Base-by-base conservation (phyloP, 345 rosid species). In the Litchi chinensis region DNA sequence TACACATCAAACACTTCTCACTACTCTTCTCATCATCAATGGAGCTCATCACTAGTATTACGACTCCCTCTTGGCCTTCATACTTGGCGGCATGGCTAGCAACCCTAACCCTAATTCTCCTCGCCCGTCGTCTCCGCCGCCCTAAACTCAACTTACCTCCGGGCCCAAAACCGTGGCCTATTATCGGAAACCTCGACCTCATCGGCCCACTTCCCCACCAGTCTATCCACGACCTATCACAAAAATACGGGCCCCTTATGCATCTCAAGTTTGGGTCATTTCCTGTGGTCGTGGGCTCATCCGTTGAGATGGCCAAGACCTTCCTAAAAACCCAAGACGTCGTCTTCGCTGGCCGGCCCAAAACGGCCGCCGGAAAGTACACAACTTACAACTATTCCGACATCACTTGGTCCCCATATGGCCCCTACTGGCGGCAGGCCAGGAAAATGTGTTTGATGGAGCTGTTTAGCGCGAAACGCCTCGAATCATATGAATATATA, bases 351-450 rank as follows among this genome's bases (percentile, higher is more conserved):
- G 85, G 74, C 70, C 80, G 96, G 48, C 96, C 90, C 19, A 82
- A 83, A 77, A 79, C 39, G 0, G 90, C 89, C 5, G 89, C 94
- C 8, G 96, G 94, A 4, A 89, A 89, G 57, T 89, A 92, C 90
- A 90, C 91, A 4, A 83, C 94, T 19, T 92, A 85, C 83, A 88
- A 90, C 68, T 90, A 89, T 80, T 86, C 90, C 1, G 86, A 90
- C 64, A 89, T 92, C 50, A 84, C 89, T 0, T 88, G 92, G 93
- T 87, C 94, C 0, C 91, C 87, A 2, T 92, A 92, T 9, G 96
- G 94, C 4, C 81, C 94, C 0, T 92, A 92, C 48, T 88, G 90
- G 92, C 90, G 93, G 1, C 95, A 90, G 64, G 95, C 95, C 0
- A 83, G 93, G 0, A 89, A 88, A 68, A 84, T 90, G 86, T 92